Base-by-base conservation (phyloP, 164 flowering plant species). In the Stephania japonica region DNA sequence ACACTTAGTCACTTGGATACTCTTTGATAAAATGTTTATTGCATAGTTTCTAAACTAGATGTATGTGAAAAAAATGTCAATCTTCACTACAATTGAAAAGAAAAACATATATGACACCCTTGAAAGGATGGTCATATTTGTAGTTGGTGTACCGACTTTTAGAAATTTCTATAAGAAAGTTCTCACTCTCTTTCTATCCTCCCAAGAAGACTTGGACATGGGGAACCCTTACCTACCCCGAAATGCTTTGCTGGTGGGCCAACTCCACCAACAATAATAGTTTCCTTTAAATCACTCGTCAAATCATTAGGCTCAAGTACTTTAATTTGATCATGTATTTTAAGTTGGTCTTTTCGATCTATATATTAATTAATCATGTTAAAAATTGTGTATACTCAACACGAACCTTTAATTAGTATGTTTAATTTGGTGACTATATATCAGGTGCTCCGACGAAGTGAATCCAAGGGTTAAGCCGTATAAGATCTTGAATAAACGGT, bases 381-480 rank as follows among this genome's bases (percentile, higher is more conserved):
- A 32, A 32, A 2, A 32, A 32, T 32, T 32, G 38, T 32, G 2
- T 32, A n/a, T n/a, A n/a, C 38, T 32, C 38, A 32, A 32, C 38
- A 32, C 38, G 4, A 69, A 44, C 71, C 8, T 43, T n/a, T 4
- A n/a, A n/a, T n/a, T 19, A 1, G 23, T 56, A 18, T 56, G n/a
- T 59, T 21, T 59, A 3, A 47, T 11, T 53, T 44, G 27, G 25
- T 19, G 24, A 25, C 13, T 71, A 19, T 61, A 1, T 19, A 9
- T 41, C 80, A 95, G 99, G 90, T 95, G 99, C 75, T 86, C 90
- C 0, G 99, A 93, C 80, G 94, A 91, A 74, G 87, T 81, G 80
- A 93, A 87, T 49, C 97, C 98, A 68, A 93, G 91, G 81, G 83
- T 65, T 59, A 86, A 93, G 67, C 92, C 97, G 2, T 93, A 93